Conservation (phyloP, 2,329 filamentous ascomycete genomes). For the Colletotrichum coccodes region DNA sequence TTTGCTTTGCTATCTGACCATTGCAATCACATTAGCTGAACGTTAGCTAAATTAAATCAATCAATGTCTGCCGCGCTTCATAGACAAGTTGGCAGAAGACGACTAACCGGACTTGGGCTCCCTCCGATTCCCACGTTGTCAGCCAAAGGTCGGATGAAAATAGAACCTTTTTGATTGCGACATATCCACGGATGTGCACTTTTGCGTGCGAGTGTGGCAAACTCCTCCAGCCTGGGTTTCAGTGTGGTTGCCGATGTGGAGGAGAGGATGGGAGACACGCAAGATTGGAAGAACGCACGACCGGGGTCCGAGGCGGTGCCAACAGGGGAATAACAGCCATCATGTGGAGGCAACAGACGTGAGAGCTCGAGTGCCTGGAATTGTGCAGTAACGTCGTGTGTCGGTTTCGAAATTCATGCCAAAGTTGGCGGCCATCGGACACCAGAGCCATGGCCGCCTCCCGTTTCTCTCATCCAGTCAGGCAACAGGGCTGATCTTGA, state of each 20-base stretch:
- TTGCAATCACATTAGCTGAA: neutral
- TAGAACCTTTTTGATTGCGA: conserved; percentile 12
- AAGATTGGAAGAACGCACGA: conserved; percentile 16
- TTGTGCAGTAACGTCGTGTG: neutral
- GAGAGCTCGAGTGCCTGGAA: neutral
- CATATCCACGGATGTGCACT: neutral
- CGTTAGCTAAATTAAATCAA: conserved; percentile 5
- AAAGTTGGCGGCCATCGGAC: neutral
- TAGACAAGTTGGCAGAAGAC: neutral
- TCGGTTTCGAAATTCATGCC: neutral
- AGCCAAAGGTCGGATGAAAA: neutral
- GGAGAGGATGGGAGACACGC: neutral
- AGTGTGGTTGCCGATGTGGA: neutral
- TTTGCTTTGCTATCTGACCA: neutral
- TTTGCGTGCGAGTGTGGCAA: conserved; percentile 12
- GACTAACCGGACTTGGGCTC: conserved; percentile 5
- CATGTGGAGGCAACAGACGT: neutral
- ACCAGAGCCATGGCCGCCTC: neutral
- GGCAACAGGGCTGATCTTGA: conserved; percentile 1
- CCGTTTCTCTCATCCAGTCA: neutral
- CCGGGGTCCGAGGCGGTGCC: neutral
- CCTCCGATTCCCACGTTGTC: conserved; percentile 11
- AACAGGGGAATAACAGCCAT: neutral
- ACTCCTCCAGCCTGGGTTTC: conserved; percentile 6
- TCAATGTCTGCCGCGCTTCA: neutral